Evolutionary conservation across 805 yeast genomes (phyloP), one percentile per base, ranked within the genome.

Genomic region (Candida tallmaniae): DNA sequence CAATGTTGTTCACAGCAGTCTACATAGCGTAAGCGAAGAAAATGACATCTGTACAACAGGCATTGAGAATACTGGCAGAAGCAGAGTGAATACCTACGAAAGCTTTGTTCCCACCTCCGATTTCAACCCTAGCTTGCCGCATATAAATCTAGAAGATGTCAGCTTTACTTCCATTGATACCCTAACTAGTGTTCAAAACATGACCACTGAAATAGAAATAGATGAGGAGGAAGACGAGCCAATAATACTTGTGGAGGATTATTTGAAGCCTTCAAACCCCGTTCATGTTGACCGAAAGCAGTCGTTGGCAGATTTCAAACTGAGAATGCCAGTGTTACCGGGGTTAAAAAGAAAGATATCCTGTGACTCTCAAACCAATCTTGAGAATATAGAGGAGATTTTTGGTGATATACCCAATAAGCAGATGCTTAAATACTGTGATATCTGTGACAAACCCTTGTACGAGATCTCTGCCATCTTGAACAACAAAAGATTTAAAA

Each of bases 401-500:
- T 59, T 59, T 46, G 67, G 68, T 13, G 52, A 54, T 31, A 52
- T 62, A 23, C 69, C 68, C 0, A 70, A 68, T 9, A 44, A 57
- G 26, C 61, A 60, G 40, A 37, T 55, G 22, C 51, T 73, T 23
- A 68, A 68, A 40, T 58, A 73, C 47, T 82, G 90, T 50, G 75
- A 79, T n/a, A 60, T 82, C 9, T 82, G 90, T 53, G 85, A 80
- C 24, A 73, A 70, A 35, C 84, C 87, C 11, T 52, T 82, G 19
- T 82, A 80, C 51, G 87, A 81, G 38, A 52, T 67, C 44, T 78
- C 53, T 60, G 82, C 62, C 13, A 50, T 63, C 34, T 51, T 53
- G 35, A 51, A 42, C 39, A 43, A 49, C 32, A 36, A 29, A 15
- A 18, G 42, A 16, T 18, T 32, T 16, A 31, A 36, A 29, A 33